These are phyloP conservation scores for Neurospora cerealis DNA, from an alignment of 495 filamentous ascomycete species.

Conservation along the genomic window DNA sequence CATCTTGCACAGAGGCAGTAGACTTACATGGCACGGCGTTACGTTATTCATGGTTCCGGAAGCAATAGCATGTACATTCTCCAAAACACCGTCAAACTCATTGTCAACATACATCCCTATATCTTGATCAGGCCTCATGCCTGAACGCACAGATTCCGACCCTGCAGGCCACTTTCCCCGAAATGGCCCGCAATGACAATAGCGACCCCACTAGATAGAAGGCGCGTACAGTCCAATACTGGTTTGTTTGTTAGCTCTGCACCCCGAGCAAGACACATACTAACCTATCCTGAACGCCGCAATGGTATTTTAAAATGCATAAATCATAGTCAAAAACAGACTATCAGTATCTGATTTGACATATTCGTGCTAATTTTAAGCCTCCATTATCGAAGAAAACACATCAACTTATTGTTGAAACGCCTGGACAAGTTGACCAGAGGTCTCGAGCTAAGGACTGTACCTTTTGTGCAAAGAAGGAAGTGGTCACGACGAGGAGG, in stretches of 20 bases:
- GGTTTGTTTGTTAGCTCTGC: too few relatives aligned
- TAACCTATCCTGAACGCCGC: too few relatives aligned
- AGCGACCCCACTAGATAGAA: background rate
- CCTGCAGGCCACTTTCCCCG: background rate
- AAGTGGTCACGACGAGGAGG: background rate
- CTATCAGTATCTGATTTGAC: too few relatives aligned
- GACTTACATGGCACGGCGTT: background rate
- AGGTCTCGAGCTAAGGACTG: too few relatives aligned
- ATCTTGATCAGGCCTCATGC: background rate
- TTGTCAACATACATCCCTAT: background rate
- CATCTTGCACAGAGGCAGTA: background rate
- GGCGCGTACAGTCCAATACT: background rate
- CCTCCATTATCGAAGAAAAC: too few relatives aligned
- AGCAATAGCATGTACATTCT: background rate
- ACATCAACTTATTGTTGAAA: too few relatives aligned
- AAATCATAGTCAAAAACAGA: too few relatives aligned
- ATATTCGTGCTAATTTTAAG: too few relatives aligned
- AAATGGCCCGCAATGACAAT: background rate
- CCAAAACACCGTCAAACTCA: background rate
- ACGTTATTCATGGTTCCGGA: background rate
- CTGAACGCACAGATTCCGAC: background rate
- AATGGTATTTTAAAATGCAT: too few relatives aligned
- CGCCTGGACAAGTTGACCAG: too few relatives aligned
- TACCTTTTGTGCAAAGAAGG: background rate
- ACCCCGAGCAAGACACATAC: too few relatives aligned